Percentiles rank a stretch among this genome's conserved stretches.
These are phyloP conservation scores for Aureobasidium subglaciale DNA, from an alignment of 2,329 filamentous ascomycete species.

Conservation along the genomic window DNA sequence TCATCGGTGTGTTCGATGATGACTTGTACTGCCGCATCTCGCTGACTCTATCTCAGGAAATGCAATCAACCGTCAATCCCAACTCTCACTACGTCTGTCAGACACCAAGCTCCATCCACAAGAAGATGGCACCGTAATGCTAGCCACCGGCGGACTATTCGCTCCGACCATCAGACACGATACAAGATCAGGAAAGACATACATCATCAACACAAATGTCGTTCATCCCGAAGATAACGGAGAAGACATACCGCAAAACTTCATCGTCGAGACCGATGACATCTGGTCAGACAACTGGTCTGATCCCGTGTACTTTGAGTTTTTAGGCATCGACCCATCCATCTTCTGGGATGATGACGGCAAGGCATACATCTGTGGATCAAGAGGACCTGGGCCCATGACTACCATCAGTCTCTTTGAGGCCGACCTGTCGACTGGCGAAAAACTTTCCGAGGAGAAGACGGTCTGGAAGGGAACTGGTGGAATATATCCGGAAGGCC, in stretches of 20 bases:
- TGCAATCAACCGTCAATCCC: slow-evolving; percentile 29
- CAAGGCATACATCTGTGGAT: slow-evolving; percentile 40
- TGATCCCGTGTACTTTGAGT: slow-evolving; percentile 42
- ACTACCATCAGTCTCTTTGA: slow-evolving; percentile 26
- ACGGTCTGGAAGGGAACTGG: slow-evolving; percentile 34
- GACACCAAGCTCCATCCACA: slow-evolving; percentile 18
- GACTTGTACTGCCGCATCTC: slow-evolving; percentile 19
- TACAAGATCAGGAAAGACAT: neutral
- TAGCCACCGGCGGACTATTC: neutral
- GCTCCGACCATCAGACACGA: slow-evolving; percentile 7
- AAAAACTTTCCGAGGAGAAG: slow-evolving; percentile 15
- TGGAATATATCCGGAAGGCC: slow-evolving; percentile 28
- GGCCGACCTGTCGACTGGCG: slow-evolving; percentile 29
- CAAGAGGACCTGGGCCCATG: slow-evolving; percentile 19
- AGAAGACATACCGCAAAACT: neutral
- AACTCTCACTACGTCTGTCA: slow-evolving; percentile 31
- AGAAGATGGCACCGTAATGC: neutral
- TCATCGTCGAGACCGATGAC: neutral
- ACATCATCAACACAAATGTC: slow-evolving; percentile 9
- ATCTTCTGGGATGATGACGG: slow-evolving; percentile 52
- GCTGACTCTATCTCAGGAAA: slow-evolving; percentile 25
- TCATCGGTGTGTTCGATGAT: slow-evolving; percentile 29
- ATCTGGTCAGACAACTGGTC: slow-evolving; percentile 33
- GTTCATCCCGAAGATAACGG: neutral
- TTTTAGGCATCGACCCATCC: slow-evolving; percentile 45